A percentile compares a stretch with the other conserved stretches of the same genome.
Conservation (phyloP, 257 asterid genomes). For the Jacaranda mimosifolia region DNA sequence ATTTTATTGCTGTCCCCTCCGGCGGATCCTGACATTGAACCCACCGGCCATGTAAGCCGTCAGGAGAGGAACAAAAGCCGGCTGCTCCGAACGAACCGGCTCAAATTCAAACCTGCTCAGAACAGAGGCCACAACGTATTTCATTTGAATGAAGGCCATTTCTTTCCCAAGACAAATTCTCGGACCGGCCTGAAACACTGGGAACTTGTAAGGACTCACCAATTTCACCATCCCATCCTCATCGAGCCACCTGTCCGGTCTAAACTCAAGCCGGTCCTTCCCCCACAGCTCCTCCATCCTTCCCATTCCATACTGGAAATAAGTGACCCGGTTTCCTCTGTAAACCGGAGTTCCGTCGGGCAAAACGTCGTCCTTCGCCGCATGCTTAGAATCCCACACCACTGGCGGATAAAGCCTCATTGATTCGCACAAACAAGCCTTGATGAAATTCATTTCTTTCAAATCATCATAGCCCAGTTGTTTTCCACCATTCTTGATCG, state of each 20-base stretch:
- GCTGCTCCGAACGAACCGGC: constrained; percentile 46
- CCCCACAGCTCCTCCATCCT: constrained; percentile 86
- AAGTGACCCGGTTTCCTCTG: constrained; percentile 75
- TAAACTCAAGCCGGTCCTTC: constrained; percentile 61
- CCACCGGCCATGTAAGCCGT: constrained; percentile 79
- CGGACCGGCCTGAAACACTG: constrained; percentile 91
- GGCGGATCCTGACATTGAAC: constrained; percentile 55
- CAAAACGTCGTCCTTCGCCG: constrained; percentile 62
- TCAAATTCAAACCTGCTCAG: constrained; percentile 55
- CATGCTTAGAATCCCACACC: constrained; percentile 91
- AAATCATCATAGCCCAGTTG: constrained; percentile 39
- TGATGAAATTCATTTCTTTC: constrained; percentile 54
- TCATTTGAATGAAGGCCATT: constrained; percentile 88
- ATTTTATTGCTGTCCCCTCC: constrained; percentile 19
- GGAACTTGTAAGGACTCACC: constrained; percentile 66
- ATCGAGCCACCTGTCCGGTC: constrained; percentile 74
- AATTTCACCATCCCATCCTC: constrained; percentile 38
- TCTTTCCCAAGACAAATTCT: constrained; percentile 87
- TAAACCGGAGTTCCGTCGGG: constrained; percentile 75
- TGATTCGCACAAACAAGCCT: constrained; percentile 76
- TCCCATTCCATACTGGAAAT: constrained; percentile 91
- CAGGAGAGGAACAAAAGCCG: constrained; percentile 61
- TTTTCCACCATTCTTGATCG: neutral
- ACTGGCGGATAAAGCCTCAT: constrained; percentile 97
- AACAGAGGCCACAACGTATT: constrained; percentile 65